Base-by-base conservation (phyloP, 768 basidiomycete species). In the Trametes cinnabarina region DNA sequence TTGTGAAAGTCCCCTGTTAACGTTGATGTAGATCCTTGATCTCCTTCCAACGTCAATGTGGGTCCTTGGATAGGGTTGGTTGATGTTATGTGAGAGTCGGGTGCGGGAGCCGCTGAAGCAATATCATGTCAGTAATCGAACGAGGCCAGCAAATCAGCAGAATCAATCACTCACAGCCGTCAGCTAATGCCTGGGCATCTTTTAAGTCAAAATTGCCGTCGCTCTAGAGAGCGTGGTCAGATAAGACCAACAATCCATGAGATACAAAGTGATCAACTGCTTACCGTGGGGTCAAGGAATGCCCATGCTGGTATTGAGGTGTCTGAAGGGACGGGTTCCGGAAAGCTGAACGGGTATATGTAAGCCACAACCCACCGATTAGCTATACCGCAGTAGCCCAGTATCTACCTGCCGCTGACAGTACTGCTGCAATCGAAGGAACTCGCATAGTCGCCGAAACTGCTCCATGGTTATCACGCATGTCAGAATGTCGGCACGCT, bases 261-360 rank as follows among this genome's bases (percentile, higher is more conserved):
- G 5, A 20, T 10, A 35, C 14, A 23, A 2, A 19, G 35, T 10
- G n/a, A n/a, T n/a, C n/a, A n/a, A n/a, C n/a, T n/a, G 4, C 54
- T 42, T 22, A 48, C 54, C 12, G 25, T n/a, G 17, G 48, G 25
- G 28, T 23, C 5, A 10, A 41, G 25, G 8, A 40, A 55, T 4
- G 54, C 54, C 54, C 54, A 55, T 6, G 46, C 25, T 5, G 54
- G 54, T 17, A 55, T 48, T 12, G 54, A 12, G 8, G 54, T 55
- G 19, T 19, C 25, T 7, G 47, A 22, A 3, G 52, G 43, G 6
- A 54, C 15, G 14, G 32, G 4, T 7, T 32, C 17, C 14, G 44
- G 42, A 25, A 23, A 54, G 28, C 52, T 54, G 17, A 28, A 44
- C 9, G n/a, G 28, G 34, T 39, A 9, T 3, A 2, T 11, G 19